Conservation (phyloP, 768 basidiomycete genomes). For the Guyanaporus albipodus region DNA sequence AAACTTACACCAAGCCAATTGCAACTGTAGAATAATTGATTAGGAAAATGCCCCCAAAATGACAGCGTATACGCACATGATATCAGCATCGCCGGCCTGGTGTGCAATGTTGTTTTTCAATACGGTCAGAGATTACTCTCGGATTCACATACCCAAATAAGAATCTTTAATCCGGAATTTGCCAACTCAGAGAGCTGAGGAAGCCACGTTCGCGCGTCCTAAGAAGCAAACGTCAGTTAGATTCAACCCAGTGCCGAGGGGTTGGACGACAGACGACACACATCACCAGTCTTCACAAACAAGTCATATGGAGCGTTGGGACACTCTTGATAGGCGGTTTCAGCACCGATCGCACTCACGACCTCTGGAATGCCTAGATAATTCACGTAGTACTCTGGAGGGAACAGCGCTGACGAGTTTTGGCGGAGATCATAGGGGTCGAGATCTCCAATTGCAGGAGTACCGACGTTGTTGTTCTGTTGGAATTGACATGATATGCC, state of each 20-base stretch:
- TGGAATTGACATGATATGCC: neutral
- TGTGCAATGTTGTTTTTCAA: neutral
- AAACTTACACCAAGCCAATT: slow-evolving; percentile 35
- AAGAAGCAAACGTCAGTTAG: neutral
- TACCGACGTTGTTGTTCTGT: slow-evolving; percentile 45
- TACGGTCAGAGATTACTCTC: neutral
- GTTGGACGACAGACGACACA: slow-evolving; percentile 22
- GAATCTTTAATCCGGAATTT: slow-evolving; percentile 35
- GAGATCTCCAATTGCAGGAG: slow-evolving; percentile 48
- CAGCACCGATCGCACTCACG: slow-evolving; percentile 48
- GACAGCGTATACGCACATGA: slow-evolving; percentile 16
- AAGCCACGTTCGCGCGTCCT: slow-evolving; percentile 37
- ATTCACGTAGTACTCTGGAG: slow-evolving; percentile 51
- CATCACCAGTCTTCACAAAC: slow-evolving; percentile 55
- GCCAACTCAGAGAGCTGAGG: slow-evolving; percentile 36
- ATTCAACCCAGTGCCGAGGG: neutral
- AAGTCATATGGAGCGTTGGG: slow-evolving; percentile 38
- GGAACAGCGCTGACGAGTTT: slow-evolving; percentile 48
- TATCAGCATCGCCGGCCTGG: slow-evolving; percentile 29
- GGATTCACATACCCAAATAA: slow-evolving; percentile 36
- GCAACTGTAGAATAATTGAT: slow-evolving; percentile 7
- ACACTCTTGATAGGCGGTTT: slow-evolving; percentile 47
- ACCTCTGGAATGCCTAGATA: slow-evolving; percentile 40
- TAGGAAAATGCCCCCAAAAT: neutral
- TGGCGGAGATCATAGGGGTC: slow-evolving; percentile 59